Evolutionary conservation across 805 yeast genomes (phyloP).

Genomic region (Pichia phayaonensis): DNA sequence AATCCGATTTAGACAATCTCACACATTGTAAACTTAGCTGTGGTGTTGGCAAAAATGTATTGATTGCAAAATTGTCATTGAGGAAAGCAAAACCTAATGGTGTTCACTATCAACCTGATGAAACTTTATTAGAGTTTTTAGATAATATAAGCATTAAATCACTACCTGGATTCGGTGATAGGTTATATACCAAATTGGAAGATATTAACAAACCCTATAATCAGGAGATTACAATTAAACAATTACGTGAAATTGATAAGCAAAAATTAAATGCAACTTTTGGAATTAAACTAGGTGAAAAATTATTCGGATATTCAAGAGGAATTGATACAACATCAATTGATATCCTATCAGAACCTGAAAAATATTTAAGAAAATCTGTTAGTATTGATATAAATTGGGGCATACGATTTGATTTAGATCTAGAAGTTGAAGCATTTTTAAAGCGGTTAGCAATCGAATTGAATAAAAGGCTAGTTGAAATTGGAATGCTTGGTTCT

Average conservation of each 20-base stretch:
- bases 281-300: constrained; percentile 67
- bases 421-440: constrained; percentile 58
- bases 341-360: constrained; percentile 41
- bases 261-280: constrained; percentile 36
- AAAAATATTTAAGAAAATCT: constrained; percentile 56
- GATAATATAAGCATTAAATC: constrained; percentile 31
- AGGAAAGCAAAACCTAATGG: constrained; percentile 80
- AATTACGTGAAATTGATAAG: constrained; percentile 31
- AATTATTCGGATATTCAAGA: constrained; percentile 48
- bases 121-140: constrained; percentile 28
- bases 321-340: constrained; percentile 64
- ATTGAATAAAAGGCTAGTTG: constrained; percentile 43
- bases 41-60: constrained; percentile 68
- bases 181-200: constrained; percentile 40
- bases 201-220: constrained; percentile 15
- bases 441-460: constrained; percentile 52
- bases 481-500: constrained; percentile 42
- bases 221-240: constrained; percentile 28
- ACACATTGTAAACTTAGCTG: constrained; percentile 70
- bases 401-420: constrained; percentile 70
- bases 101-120: constrained; percentile 29
- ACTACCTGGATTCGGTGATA: constrained; percentile 59
- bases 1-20: constrained; percentile 31
- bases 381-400: constrained; percentile 85
- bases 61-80: constrained; percentile 70